Base-by-base conservation (phyloP, 345 rosid genomes). In the Chamaenerion angustifolium region DNA sequence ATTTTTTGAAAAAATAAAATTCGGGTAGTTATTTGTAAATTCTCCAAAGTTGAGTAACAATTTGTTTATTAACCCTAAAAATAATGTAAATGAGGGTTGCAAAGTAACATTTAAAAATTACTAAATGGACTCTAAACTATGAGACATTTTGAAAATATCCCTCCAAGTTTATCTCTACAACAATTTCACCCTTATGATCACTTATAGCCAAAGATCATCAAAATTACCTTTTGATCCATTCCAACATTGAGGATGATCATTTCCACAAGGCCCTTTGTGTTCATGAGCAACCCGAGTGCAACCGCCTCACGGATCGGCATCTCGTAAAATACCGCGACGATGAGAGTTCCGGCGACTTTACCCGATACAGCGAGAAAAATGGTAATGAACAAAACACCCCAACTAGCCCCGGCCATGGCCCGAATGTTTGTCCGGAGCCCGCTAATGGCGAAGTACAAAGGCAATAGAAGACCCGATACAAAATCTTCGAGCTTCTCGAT, bases 241-340 rank as follows among this genome's bases (percentile, higher is more conserved):
- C 86, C 79, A 55, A 83, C 84, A 15, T 68, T 42, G 61, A 62
- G 66, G 14, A 83, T 23, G 16, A 78, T 11, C 46, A 76, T 18
- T 67, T 86, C 94, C 2, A 73, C 66, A 23, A 77, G 85, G 31
- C 98, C 98, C 64, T 85, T 73, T 44, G 81, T 44, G 73, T 66
- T 76, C 77, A 79, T 43, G 52, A 83, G 65, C 44, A 86, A 74
- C 31, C 86, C 60, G 16, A 83, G 68, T 7, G 84, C 64, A 16
- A 86, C 57, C 51, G 84, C 49, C 27, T 86, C 94, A 52, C 59
- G 71, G 0, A 60, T 11, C 1, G 98, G 79, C 16, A 73, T 56
- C 42, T 66, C 44, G 11, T 70, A 64, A 5, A 51, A 46, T 27
- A 70, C 61, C 18, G 77, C 61, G 56, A 65, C 59, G 0, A 54